Evolutionary conservation across 2,329 filamentous ascomycete species (phyloP).

Genomic region (Verticillium zaregamsianum): DNA sequence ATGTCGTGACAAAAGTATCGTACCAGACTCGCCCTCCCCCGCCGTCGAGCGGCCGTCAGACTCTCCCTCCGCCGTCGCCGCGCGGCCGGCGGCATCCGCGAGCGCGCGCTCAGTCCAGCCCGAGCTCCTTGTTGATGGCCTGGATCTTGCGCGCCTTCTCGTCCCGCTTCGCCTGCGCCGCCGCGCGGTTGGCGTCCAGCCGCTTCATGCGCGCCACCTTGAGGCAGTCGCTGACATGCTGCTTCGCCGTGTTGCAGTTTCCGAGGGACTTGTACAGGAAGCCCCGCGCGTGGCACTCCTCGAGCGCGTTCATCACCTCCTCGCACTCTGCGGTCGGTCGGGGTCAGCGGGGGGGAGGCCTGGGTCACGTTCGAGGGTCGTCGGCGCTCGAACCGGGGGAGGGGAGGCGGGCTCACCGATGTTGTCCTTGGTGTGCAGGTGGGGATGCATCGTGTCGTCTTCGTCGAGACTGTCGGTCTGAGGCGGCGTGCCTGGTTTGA

Average conservation of each 20-base stretch:
- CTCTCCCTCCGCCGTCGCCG: not conserved
- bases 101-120: conserved; percentile 18
- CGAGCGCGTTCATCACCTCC: conserved; percentile 87
- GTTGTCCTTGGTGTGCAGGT: conserved; percentile 91
- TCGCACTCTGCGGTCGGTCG: conserved; percentile 68
- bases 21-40: not conserved
- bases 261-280: conserved; percentile 91
- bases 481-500: not conserved
- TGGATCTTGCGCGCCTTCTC: conserved; percentile 71
- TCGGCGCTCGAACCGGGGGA: too few species aligned
- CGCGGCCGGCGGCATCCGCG: not conserved
- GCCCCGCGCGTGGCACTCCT: conserved; percentile 89
- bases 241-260: conserved; percentile 85
- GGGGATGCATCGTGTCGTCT: conserved; percentile 75
- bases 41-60: not conserved
- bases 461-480: not conserved
- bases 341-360: not conserved
- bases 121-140: conserved; percentile 46
- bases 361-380: too few species aligned
- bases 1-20: not conserved
- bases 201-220: conserved; percentile 74
- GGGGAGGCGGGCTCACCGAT: conserved; percentile 52
- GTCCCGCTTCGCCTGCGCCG: conserved; percentile 64
- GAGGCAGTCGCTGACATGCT: conserved; percentile 79
- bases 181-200: conserved; percentile 69